Evolutionary conservation across 768 basidiomycete species (phyloP).

Genomic region (Hericium coralloides): DNA sequence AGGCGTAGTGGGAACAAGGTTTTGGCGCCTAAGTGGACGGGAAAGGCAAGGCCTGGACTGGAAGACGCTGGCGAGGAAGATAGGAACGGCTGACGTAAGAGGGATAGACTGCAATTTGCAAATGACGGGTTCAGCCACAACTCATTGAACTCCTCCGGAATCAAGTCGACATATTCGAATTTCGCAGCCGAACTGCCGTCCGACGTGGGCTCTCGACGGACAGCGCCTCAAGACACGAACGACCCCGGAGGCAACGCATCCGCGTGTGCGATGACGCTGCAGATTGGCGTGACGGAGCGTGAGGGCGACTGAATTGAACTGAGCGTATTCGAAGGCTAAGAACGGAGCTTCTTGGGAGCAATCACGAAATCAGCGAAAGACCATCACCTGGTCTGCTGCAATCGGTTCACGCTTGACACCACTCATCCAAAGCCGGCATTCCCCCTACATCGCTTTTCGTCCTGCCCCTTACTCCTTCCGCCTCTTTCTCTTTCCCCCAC

Average conservation of each 20-base stretch:
- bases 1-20: conserved; percentile 2
- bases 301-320: too few relatives aligned
- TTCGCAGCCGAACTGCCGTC: background rate
- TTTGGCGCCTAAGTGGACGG: background rate
- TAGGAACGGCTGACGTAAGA: background rate
- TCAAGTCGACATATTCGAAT: background rate
- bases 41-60: background rate
- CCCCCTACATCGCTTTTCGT: background rate
- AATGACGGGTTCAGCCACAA: background rate
- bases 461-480: conserved; percentile 6
- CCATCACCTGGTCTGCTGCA: too few relatives aligned
- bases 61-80: background rate
- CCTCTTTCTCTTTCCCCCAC: conserved; percentile 15
- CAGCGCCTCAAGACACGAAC: too few relatives aligned
- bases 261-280: too few relatives aligned
- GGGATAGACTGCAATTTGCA: background rate
- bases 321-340: background rate
- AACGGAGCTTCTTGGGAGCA: background rate
- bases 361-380: background rate
- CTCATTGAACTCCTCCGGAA: background rate
- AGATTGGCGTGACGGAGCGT: too few relatives aligned
- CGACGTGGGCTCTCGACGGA: too few relatives aligned
- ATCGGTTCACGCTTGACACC: background rate
- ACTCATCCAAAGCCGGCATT: background rate
- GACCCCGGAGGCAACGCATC: too few relatives aligned